Base-by-base conservation (phyloP, 2,329 filamentous ascomycete genomes). In the Epichloe bromicola region DNA sequence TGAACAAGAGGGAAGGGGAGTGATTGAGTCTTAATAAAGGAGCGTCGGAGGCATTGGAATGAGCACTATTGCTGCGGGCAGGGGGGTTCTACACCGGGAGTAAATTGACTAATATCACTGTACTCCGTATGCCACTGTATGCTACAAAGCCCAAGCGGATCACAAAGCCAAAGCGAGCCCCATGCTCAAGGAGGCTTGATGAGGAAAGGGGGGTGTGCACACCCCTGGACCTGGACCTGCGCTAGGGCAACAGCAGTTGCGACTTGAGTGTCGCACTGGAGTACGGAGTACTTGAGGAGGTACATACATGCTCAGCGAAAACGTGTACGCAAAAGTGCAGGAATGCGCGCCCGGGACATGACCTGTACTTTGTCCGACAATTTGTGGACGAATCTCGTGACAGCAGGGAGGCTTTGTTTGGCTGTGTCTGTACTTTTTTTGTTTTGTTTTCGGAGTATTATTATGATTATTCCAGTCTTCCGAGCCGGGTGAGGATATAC, bases 1-100 rank as follows among this genome's bases (percentile, higher is more conserved):
- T 30, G 36, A 37, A 33, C 8, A 54, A 43, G 49, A 54, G 49
- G 53, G 49, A 45, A 52, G 48, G 56, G 57, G 55, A 59, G 51
- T 54, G 51, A 53, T 53, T 42, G 23, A 5, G 19, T 44, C 41
- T 56, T 58, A 60, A 57, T 54, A 55, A 46, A 57, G 51, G 49
- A 51, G 42, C 44, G 46, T 42, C 50, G 48, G 48, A 53, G 42
- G 49, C 39, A 10, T 23, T 26, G 45, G 26, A 51, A 52, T 53
- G 49, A 51, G 34, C 49, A 38, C 5, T 44, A 41, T 44, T 37
- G 46, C 45, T 46, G 30, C 23, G 17, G 44, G 38, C 23, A 45
- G n/a, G 33, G 23, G 37, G 41, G 38, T 8, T 1, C 46, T 17
- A 34, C 46, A 39, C 37, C 30, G 17, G n/a, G 17, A 46, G 43